Percentiles rank a stretch among this genome's conserved stretches.
These are phyloP conservation scores for Plantago ovata DNA, from an alignment of 257 asterid species.

Conservation along the genomic window DNA sequence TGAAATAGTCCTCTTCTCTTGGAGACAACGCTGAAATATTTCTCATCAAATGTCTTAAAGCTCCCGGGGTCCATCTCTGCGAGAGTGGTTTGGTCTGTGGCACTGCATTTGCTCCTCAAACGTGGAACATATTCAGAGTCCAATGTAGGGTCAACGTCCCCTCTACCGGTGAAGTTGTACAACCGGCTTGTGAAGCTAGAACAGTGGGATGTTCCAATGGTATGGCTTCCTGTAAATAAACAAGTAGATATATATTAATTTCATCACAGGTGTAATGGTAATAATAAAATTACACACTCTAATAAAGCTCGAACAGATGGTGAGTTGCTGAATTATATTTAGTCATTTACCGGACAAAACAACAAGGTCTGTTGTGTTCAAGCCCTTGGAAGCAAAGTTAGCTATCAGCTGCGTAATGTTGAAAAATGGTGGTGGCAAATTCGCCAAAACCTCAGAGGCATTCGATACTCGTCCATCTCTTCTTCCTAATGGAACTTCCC, in stretches of 20 bases:
- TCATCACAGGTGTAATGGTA: too few relatives aligned
- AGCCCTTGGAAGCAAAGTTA: conserved; percentile 37
- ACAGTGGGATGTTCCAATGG: conserved; percentile 55
- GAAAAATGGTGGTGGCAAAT: conserved; percentile 43
- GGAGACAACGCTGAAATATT: conserved; percentile 34
- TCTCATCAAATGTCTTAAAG: conserved; percentile 33
- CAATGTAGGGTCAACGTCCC: conserved; percentile 52
- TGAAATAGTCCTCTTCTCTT: conserved; percentile 44
- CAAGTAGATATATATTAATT: too few relatives aligned
- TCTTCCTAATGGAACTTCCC: conserved; percentile 54
- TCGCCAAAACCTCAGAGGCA: conserved; percentile 22
- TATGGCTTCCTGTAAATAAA: conserved; percentile 48
- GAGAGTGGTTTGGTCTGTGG: conserved; percentile 34
- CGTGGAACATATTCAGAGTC: conserved; percentile 40
- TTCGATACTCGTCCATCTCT: conserved; percentile 51
- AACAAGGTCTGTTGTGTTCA: conserved; percentile 47
- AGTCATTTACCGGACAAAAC: conserved; percentile 45
- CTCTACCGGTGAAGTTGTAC: conserved; percentile 63
- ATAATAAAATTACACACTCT: neutral
- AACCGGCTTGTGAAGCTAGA: conserved; percentile 41
- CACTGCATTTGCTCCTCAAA: conserved; percentile 34
- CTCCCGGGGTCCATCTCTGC: conserved; percentile 68
- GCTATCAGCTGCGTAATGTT: conserved; percentile 39
- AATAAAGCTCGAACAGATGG: neutral
- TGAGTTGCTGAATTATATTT: neutral